Evolutionary conservation across 352 stramenopile species (phyloP).

Genomic region (Globisporangium irregulare): DNA sequence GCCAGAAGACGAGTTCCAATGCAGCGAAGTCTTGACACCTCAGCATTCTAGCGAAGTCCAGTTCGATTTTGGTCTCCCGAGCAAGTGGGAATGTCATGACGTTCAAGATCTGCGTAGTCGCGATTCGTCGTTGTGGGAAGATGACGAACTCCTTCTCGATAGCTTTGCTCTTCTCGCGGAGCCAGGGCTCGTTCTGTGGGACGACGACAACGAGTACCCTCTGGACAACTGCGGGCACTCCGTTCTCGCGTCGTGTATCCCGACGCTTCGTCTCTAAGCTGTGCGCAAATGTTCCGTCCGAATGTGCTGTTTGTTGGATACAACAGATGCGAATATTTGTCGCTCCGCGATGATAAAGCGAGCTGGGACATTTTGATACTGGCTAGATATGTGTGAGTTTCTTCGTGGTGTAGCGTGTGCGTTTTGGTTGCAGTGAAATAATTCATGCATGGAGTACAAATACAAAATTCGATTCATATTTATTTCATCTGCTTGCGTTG

Average conservation of each 20-base stretch:
- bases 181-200: constrained; percentile 14
- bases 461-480: neutral
- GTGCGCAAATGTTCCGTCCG: neutral
- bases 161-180: constrained; percentile 27
- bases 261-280: constrained; percentile 3
- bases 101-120: constrained; percentile 23
- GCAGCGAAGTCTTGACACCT: constrained; percentile 10
- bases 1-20: constrained; percentile 10
- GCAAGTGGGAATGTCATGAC: constrained; percentile 37
- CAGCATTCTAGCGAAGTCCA: neutral
- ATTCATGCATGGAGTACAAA: neutral
- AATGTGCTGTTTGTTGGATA: constrained; percentile 18
- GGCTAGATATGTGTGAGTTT: neutral
- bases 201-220: constrained; percentile 15
- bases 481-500: neutral
- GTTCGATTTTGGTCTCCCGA: constrained; percentile 57
- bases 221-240: constrained; percentile 3
- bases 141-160: constrained; percentile 43
- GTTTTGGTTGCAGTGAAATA: neutral
- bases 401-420: constrained; percentile 2
- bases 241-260: neutral
- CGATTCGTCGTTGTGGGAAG: constrained; percentile 33
- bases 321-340: constrained; percentile 10
- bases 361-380: neutral
- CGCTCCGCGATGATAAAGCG: neutral